Evolutionary conservation across 257 asterid genomes (phyloP), one percentile per base, ranked within the genome.

Genomic region (Capsicum rhomboideum): DNA sequence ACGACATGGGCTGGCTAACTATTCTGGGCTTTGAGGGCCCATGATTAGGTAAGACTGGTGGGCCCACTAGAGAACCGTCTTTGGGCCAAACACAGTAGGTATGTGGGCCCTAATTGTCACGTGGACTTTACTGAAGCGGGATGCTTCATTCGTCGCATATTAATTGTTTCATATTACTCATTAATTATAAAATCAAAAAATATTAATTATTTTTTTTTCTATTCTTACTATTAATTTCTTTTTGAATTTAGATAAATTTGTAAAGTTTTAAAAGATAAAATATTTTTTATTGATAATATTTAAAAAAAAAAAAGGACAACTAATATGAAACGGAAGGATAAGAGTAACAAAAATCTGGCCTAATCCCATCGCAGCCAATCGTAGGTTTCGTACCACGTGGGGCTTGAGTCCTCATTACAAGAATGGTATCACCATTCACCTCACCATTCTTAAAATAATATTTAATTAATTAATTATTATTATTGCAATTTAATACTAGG

Each of bases 361-460:
- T 90, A 89, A 94, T 94, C 97, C 75, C 82, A 87, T 91, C 88
- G 14, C 91, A 81, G 68, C 97, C 97, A 94, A 92, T 92, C 91
- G 90, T 34, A 52, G n/a, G 34, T 63, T 84, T 46, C 52, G 68
- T 78, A 92, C 93, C 98, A 94, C 98, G 98, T 93, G 97, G 97
- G 93, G 16, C 85, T 82, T 10, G 34, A 1, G 85, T 50, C 86
- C 95, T 91, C 86, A 84, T 84, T 67, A 46, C 28, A 28, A 63
- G 8, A 9, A 68, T 74, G 83, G 82, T 82, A 40, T 85, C 87
- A 85, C 80, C 80, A 10, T 49, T 49, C 14, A 49, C 14, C 10
- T 58, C 14, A 82, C 78, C 78, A 40, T 46, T 53, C 1, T 20
- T 18, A 34, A 17, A 66, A 29, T 66, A 31, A 18, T 23, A 28